Evolutionary conservation across 164 flowering plant species (phyloP).

Genomic region (Sedum album): DNA sequence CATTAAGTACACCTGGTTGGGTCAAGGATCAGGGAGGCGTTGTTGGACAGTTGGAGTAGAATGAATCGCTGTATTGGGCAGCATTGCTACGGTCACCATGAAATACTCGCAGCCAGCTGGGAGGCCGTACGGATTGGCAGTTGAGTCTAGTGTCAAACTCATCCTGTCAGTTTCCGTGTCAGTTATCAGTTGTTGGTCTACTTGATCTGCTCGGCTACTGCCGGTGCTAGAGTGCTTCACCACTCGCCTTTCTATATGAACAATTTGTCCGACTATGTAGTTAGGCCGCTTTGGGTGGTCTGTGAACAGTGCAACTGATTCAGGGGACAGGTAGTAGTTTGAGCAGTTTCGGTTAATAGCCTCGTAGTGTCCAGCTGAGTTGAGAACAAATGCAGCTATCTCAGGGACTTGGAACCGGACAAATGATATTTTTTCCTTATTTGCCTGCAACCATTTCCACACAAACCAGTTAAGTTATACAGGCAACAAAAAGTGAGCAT

Average conservation of each 20-base stretch:
- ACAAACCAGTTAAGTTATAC: not conserved
- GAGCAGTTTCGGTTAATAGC: slow-evolving; percentile 77
- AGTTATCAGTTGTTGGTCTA: slow-evolving; percentile 31
- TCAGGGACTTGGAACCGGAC: slow-evolving; percentile 84
- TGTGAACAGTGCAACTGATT: slow-evolving; percentile 80
- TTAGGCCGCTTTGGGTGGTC: slow-evolving; percentile 59
- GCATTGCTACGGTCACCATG: slow-evolving; percentile 89
- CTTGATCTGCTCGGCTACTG: slow-evolving; percentile 22
- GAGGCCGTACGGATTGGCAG: slow-evolving; percentile 59
- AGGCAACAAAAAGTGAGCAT: not conserved
- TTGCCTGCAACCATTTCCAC: slow-evolving; percentile 41
- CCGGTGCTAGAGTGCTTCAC: slow-evolving; percentile 32
- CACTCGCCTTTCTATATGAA: slow-evolving; percentile 74
- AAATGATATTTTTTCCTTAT: slow-evolving; percentile 86
- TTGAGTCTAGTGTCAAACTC: slow-evolving; percentile 29
- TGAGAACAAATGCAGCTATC: slow-evolving; percentile 85
- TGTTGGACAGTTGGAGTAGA: slow-evolving; percentile 18
- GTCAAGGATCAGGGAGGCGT: slow-evolving; percentile 64
- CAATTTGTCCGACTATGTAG: slow-evolving; percentile 89
- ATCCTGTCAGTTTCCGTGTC: slow-evolving; percentile 30
- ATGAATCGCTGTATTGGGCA: slow-evolving; percentile 48
- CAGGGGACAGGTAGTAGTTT: slow-evolving; percentile 78
- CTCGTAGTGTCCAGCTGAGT: slow-evolving; percentile 66
- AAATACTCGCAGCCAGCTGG: slow-evolving; percentile 85
- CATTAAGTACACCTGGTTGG: slow-evolving; percentile 63